Percentiles rank a stretch among this genome's conserved stretches.
phyloP scores from a whole-genome alignment of 371 early-diverging fungal genomes.

The Mucor piriformis region DNA sequence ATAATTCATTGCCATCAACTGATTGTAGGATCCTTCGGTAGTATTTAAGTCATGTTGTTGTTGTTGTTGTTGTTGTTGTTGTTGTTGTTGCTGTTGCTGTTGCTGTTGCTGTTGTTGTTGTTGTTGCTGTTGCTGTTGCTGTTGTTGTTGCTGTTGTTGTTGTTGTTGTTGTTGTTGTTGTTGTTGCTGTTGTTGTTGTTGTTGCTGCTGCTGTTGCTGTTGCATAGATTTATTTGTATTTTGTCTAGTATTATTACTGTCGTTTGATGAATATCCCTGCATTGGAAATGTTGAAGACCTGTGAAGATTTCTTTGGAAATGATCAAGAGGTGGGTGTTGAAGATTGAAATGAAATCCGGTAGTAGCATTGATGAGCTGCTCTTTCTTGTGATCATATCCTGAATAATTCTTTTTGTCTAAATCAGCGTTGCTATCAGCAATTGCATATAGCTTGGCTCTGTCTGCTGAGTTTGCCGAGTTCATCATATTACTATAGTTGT shows the following conservation, averaged over 20 bases:
- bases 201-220: not conserved
- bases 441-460: not conserved
- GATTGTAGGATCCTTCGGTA: not conserved
- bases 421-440: not conserved
- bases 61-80: constrained; percentile 1
- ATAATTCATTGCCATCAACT: constrained; percentile 7
- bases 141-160: not conserved
- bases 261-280: not conserved
- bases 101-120: not conserved
- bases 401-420: not conserved
- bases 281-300: not conserved
- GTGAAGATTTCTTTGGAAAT: not conserved
- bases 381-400: not conserved
- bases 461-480: not conserved
- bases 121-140: not conserved
- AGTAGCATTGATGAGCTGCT: not conserved
- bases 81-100: not conserved
- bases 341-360: not conserved
- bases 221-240: not conserved
- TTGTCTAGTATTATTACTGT: not conserved
- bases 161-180: not conserved
- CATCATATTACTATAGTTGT: constrained; percentile 15
- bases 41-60: not conserved
- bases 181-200: not conserved
- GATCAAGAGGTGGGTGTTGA: not conserved